Evolutionary conservation across 2,329 filamentous ascomycete species (phyloP).

Genomic region (Mariannaea sp.): DNA sequence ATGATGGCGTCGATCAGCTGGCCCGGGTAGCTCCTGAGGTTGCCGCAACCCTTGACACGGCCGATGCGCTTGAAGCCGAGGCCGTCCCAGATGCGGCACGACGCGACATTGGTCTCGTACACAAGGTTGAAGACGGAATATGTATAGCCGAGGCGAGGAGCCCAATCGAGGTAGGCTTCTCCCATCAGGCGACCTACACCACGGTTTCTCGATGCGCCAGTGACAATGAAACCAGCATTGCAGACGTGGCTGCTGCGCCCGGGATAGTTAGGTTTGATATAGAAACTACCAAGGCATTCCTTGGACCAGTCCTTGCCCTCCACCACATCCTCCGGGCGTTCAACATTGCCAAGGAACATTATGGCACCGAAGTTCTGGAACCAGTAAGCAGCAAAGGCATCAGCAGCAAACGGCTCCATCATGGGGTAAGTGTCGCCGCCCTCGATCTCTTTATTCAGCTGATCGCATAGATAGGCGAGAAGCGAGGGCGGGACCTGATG

Average conservation of each 20-base stretch:
- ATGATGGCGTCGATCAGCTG: constrained; percentile 77
- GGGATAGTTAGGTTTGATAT: constrained; percentile 93
- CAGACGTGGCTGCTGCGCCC: constrained; percentile 89
- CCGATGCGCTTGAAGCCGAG: constrained; percentile 93
- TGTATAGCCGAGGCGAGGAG: constrained; percentile 80
- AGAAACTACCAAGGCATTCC: constrained; percentile 86
- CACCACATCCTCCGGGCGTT: constrained; percentile 61
- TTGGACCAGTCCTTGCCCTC: constrained; percentile 75
- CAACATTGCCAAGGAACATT: constrained; percentile 81
- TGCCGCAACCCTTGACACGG: constrained; percentile 73
- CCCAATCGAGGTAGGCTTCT: constrained; percentile 77
- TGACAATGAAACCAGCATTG: constrained; percentile 81
- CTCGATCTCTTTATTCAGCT: constrained; percentile 89
- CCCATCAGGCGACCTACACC: constrained; percentile 78
- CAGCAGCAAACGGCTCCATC: constrained; percentile 74
- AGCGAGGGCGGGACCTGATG: constrained; percentile 77
- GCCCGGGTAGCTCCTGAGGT: constrained; percentile 70
- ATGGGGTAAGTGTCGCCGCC: constrained; percentile 92
- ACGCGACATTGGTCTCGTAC: constrained; percentile 91
- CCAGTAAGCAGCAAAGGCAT: constrained; percentile 82
- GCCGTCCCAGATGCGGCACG: constrained; percentile 88
- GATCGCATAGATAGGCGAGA: constrained; percentile 77
- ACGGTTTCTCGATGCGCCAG: constrained; percentile 72
- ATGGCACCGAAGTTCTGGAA: constrained; percentile 88
- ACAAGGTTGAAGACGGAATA: constrained; percentile 95